Base-by-base conservation (phyloP, 2,329 filamentous ascomycete genomes). In the Atkinsonella hypoxylon region DNA sequence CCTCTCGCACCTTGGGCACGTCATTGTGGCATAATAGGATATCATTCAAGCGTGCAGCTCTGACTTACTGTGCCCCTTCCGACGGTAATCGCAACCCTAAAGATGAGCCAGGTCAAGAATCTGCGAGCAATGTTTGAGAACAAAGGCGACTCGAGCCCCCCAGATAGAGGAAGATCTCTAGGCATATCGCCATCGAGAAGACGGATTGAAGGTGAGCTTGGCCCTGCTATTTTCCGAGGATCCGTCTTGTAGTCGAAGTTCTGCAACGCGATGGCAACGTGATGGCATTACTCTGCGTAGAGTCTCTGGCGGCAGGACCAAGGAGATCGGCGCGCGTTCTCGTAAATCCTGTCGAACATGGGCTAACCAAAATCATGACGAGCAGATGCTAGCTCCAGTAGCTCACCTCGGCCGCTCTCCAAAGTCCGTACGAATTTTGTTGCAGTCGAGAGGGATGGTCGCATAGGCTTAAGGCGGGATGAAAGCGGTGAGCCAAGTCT, bases 91-190 rank as follows among this genome's bases (percentile, higher is more conserved):
- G 26, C 20, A 13, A 47, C 15, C 9, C 22, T 42, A 11, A 49
- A 44, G 17, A 82, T 81, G 78, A 82, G 81, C 62, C 81, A 78
- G 62, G 83, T 87, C 62, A 83, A 76, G 70, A 87, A 86, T 70
- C 79, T 90, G 57, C 77, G 84, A 60, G 86, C 86, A 62, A 88
- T 87, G 77, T 89, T 89, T 65, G 86, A 90, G 73, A 80, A 81
- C 64, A 86, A 81, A 67, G 79, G 76, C 64, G 78, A 80, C 58
- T 72, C 74, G 52, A 83, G 78, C 59, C 77, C 81, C 56, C 80
- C 82, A 15, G 83, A 85, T 56, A 76, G 85, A 70, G 85, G 85
- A 54, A 76, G 85, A 65, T 85, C 82, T 52, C 83, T 83, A 49
- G 79, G 75, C 55, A 67, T 67, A 54, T 68, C 64, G 55, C 67